phyloP scores from a whole-genome alignment of 2,329 filamentous ascomycete genomes.

The Plenodomus biglobosus region DNA sequence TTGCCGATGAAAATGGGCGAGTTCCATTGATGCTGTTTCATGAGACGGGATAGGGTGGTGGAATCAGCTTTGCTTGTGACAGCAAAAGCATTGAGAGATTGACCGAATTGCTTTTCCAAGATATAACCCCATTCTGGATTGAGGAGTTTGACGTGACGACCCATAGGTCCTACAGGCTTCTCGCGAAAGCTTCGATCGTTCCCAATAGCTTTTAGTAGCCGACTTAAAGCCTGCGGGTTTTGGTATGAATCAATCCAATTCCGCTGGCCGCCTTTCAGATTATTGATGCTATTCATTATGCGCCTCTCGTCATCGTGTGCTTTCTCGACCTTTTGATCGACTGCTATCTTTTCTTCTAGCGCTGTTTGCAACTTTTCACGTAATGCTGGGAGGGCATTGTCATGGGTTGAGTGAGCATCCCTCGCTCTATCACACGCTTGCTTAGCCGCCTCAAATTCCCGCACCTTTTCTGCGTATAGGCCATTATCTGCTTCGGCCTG shows the following conservation, averaged over 20 bases:
- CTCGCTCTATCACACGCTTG: constrained; percentile 51
- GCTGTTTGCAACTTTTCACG: constrained; percentile 42
- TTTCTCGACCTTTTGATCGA: constrained; percentile 31
- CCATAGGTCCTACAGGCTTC: constrained; percentile 81
- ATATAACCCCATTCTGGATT: constrained; percentile 82
- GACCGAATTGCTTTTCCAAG: constrained; percentile 76
- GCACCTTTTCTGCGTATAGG: constrained; percentile 62
- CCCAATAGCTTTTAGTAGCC: constrained; percentile 68
- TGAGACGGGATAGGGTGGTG: constrained; percentile 64
- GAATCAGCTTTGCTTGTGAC: constrained; percentile 78
- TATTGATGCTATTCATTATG: constrained; percentile 55
- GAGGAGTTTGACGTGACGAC: constrained; percentile 71
- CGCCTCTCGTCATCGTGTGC: constrained; percentile 54
- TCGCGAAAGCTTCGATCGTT: constrained; percentile 68
- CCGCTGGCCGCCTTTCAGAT: constrained; percentile 58
- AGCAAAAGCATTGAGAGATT: constrained; percentile 72
- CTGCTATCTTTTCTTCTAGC: constrained; percentile 13
- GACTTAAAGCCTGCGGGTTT: constrained; percentile 54
- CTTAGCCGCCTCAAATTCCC: constrained; percentile 62
- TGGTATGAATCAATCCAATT: constrained; percentile 67
- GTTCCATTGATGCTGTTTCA: constrained; percentile 61
- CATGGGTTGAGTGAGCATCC: constrained; percentile 47
- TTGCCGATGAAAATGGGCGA: constrained; percentile 67
- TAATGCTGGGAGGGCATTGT: constrained; percentile 38
- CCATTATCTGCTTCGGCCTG: constrained; percentile 67